These are phyloP conservation scores for Trichodelitschia bisporula DNA, from an alignment of 495 filamentous ascomycete species.

Conservation along the genomic window DNA sequence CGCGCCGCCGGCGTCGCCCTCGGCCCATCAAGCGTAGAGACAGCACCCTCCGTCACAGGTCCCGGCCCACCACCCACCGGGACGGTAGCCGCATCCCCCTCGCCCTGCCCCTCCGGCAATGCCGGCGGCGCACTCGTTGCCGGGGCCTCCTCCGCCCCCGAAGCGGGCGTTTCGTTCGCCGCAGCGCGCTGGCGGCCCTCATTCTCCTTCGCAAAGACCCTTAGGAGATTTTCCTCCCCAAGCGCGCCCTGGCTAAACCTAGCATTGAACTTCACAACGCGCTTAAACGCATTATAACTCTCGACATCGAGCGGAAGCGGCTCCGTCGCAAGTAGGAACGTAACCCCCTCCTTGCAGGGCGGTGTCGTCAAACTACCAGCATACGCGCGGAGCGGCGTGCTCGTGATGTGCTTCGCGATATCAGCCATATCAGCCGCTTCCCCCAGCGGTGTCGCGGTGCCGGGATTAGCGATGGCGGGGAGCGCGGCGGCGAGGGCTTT, in stretches of 20 bases:
- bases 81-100: too few relatives aligned
- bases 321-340: constrained; percentile 29
- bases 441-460: constrained; percentile 25
- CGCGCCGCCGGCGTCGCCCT: too few relatives aligned
- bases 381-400: constrained; percentile 27
- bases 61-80: too few relatives aligned
- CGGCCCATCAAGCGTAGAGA: too few relatives aligned
- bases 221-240: not conserved
- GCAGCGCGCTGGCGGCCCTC: too few relatives aligned
- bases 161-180: too few relatives aligned
- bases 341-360: constrained; percentile 36
- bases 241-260: constrained; percentile 30
- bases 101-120: too few relatives aligned
- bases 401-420: constrained; percentile 24
- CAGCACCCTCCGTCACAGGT: too few relatives aligned
- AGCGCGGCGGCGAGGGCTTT: constrained; percentile 26
- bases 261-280: constrained; percentile 38
- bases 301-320: constrained; percentile 25
- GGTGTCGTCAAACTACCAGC: constrained; percentile 42
- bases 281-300: constrained; percentile 29
- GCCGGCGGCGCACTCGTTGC: too few relatives aligned
- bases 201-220: too few relatives aligned
- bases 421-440: constrained; percentile 30
- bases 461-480: constrained; percentile 26
- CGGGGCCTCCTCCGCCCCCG: too few relatives aligned